Evolutionary conservation across 208 protist genomes (phyloP), one percentile per base, ranked within the genome.

Genomic region (Crithidia fasciculata): DNA sequence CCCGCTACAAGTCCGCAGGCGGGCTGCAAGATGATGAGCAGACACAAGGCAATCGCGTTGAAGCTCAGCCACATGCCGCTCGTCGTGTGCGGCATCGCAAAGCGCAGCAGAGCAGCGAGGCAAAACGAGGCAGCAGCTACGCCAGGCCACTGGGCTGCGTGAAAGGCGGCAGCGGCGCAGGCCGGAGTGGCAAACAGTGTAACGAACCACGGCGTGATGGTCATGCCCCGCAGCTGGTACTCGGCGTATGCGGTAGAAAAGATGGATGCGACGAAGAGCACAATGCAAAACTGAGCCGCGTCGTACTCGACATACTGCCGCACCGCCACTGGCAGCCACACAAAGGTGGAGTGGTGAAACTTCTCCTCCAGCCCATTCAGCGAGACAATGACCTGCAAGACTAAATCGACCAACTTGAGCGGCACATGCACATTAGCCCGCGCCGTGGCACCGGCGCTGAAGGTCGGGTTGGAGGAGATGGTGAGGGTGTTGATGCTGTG

Each of bases 341-440:
- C 84, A 70, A 82, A 93, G 10, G 76, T 87, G 66, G 88, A 86
- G 73, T 90, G 88, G 78, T 90, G 85, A 36, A 90, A 87, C 19
- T 84, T 81, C 63, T 93, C 85, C 58, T 93, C 83, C 47, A 93
- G 63, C 7, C 86, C 85, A 41, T 82, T 90, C n/a, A 93, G 62
- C 5, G 85, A 84, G 36, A 80, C 62, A 47, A 93, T 78, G 41
- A 85, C 56, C 44, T 79, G 43, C 16, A 83, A 52, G 49, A 78
- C 65, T 8, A 81, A 63, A 45, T 39, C 52, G 19, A 50, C 61
- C n/a, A 76, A 28, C 28, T n/a, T 15, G 18, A 64, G 53, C 12
- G 67, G 52, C 16, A 77, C 56, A 16, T 49, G 12, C 36, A 15
- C 18, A 37, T 36, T 47, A 1, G 16, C 16, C n/a, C 9, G 52